Conservation (phyloP, 768 basidiomycete species). For the Boletus reticulatus region DNA sequence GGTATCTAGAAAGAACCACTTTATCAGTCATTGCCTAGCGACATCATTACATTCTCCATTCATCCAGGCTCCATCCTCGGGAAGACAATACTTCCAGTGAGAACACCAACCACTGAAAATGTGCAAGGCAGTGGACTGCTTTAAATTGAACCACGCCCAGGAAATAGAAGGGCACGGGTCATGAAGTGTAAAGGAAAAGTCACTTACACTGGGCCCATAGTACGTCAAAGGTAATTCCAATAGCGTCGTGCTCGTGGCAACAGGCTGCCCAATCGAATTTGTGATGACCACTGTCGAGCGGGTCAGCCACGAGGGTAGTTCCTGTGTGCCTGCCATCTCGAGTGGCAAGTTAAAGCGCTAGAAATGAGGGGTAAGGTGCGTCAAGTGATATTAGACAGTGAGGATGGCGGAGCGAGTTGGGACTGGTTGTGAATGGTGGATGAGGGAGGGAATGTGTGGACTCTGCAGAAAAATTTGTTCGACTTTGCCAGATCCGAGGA, state of each 20-base stretch:
- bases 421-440: conserved; percentile 4
- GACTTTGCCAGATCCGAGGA: background rate
- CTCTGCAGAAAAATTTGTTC: conserved; percentile 10
- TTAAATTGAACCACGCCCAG: background rate
- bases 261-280: conserved; percentile 48
- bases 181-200: background rate
- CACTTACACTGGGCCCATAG: conserved; percentile 77
- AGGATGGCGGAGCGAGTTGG: background rate
- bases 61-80: background rate
- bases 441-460: conserved; percentile 26
- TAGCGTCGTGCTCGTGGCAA: conserved; percentile 58
- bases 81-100: background rate
- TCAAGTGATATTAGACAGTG: conserved; percentile 3
- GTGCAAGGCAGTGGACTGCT: background rate
- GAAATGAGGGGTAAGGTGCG: conserved; percentile 5
- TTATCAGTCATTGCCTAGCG: conserved; percentile 12
- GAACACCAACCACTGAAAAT: background rate
- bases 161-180: background rate
- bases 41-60: conserved; percentile 8
- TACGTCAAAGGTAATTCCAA: conserved; percentile 74
- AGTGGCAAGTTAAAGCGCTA: conserved; percentile 6
- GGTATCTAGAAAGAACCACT: conserved; percentile 55
- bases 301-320: conserved; percentile 72
- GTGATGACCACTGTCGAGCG: conserved; percentile 50
- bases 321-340: conserved; percentile 49